phyloP scores from a whole-genome alignment of 345 rosid species.

The Camelina neglecta region DNA sequence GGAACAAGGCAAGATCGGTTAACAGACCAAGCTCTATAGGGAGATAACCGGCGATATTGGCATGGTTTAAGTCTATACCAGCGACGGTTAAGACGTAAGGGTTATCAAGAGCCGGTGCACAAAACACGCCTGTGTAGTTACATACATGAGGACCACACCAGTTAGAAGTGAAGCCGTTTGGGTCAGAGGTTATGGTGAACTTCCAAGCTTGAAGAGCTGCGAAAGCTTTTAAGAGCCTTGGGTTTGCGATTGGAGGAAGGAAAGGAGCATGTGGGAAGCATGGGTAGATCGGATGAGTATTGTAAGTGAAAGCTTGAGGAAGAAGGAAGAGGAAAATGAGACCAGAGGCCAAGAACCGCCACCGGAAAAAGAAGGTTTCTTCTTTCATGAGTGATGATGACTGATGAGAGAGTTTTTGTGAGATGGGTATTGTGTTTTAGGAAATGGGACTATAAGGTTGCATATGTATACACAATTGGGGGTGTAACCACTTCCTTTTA shows the following conservation, averaged over 20 bases:
- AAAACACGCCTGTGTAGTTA: slow-evolving; percentile 81
- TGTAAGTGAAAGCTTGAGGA: slow-evolving; percentile 40
- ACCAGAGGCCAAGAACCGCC: slow-evolving; percentile 27
- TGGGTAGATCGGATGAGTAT: slow-evolving; percentile 29
- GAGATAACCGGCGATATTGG: slow-evolving; percentile 64
- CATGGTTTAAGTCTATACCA: slow-evolving; percentile 86
- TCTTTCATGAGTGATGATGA: slow-evolving; percentile 23
- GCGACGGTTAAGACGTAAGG: slow-evolving; percentile 65
- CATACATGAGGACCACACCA: slow-evolving; percentile 89
- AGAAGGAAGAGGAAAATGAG: slow-evolving; percentile 20
- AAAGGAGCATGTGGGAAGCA: slow-evolving; percentile 31
- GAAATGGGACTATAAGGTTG: slow-evolving; percentile 28
- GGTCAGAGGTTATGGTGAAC: slow-evolving; percentile 68
- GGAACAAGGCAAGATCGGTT: slow-evolving; percentile 75
- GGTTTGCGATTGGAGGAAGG: slow-evolving; percentile 51
- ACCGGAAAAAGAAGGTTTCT: slow-evolving; percentile 32
- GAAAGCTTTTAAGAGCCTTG: slow-evolving; percentile 71
- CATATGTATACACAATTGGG: slow-evolving; percentile 23
- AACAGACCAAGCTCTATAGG: slow-evolving; percentile 78
- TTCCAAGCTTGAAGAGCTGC: slow-evolving; percentile 83
- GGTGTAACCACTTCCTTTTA: slow-evolving; percentile 44
- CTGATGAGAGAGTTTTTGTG: slow-evolving; percentile 13
- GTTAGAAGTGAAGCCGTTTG: slow-evolving; percentile 60
- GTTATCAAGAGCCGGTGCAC: slow-evolving; percentile 72
- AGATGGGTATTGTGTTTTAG: slow-evolving; percentile 14